These are phyloP conservation scores for Silybum marianum DNA, from an alignment of 129 eudicot genomes.

Conservation along the genomic window DNA sequence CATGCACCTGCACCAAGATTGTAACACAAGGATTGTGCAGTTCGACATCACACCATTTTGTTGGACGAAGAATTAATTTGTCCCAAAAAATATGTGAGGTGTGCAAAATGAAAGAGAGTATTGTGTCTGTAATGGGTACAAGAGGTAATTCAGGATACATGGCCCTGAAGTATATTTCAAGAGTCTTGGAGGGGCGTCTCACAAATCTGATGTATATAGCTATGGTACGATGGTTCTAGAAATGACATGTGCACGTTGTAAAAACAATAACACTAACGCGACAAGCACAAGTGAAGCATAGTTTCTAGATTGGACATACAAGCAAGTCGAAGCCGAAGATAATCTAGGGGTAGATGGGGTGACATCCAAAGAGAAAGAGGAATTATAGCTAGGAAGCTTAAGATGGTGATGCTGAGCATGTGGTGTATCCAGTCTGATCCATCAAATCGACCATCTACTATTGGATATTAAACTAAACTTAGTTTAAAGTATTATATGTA, in stretches of 20 bases:
- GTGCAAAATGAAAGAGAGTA: slow-evolving; percentile 27
- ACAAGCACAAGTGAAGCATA: background rate
- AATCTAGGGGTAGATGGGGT: background rate
- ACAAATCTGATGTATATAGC: slow-evolving; percentile 33
- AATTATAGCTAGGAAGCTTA: background rate
- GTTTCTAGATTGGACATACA: background rate
- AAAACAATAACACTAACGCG: background rate
- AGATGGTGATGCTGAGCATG: background rate
- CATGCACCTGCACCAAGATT: background rate
- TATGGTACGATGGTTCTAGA: slow-evolving; percentile 3
- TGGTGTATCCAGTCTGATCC: background rate
- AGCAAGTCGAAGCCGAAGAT: background rate
- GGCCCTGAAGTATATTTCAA: slow-evolving; percentile 30
- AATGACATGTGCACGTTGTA: slow-evolving; percentile 18
- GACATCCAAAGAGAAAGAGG: background rate
- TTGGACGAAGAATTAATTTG: slow-evolving; percentile 17
- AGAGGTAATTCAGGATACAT: slow-evolving; percentile 39
- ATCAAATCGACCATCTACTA: background rate
- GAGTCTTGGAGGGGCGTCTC: slow-evolving; percentile 33
- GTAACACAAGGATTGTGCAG: background rate
- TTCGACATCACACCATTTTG: background rate
- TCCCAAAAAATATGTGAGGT: slow-evolving; percentile 32
- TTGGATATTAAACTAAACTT: too few relatives aligned
- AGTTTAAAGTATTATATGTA: too few relatives aligned
- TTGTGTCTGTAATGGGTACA: slow-evolving; percentile 17